Evolutionary conservation across 2,329 filamentous ascomycete genomes (phyloP).

Genomic region (Colletotrichum trifolii): DNA sequence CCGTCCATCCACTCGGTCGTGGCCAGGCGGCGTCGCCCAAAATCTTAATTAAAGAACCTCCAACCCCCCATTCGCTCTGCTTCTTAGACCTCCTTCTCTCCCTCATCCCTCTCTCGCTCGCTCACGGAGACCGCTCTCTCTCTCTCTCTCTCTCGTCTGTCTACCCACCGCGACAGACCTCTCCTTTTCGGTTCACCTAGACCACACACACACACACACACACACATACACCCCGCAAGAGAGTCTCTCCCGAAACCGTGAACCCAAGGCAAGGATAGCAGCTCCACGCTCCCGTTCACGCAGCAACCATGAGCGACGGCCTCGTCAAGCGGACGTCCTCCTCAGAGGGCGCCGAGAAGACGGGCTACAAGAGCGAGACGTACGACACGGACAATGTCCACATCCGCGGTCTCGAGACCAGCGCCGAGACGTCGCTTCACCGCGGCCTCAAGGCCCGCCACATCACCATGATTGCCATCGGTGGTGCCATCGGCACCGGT

Average conservation of each 20-base stretch:
- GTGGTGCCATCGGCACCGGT: slow-evolving; percentile 79
- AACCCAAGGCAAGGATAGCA: background rate
- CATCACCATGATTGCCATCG: slow-evolving; percentile 74
- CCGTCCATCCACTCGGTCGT: slow-evolving; percentile 9
- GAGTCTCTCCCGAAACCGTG: slow-evolving; percentile 15
- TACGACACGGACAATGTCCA: slow-evolving; percentile 46
- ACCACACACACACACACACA: background rate
- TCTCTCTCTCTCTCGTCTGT: background rate
- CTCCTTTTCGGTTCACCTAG: background rate
- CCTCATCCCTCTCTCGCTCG: slow-evolving; percentile 31
- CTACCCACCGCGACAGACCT: background rate
- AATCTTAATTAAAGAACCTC: slow-evolving; percentile 32
- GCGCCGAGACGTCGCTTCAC: slow-evolving; percentile 59
- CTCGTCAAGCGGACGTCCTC: slow-evolving; percentile 45
- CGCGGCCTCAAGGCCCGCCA: slow-evolving; percentile 66
- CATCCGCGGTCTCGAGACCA: slow-evolving; percentile 62
- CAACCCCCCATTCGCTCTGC: slow-evolving; percentile 3
- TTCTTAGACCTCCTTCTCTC: background rate
- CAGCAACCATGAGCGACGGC: slow-evolving; percentile 38
- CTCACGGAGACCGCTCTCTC: slow-evolving; percentile 29
- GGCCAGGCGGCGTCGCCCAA: slow-evolving; percentile 8
- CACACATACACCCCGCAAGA: background rate
- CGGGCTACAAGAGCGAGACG: slow-evolving; percentile 37
- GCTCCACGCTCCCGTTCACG: slow-evolving; percentile 1
- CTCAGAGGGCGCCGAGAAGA: slow-evolving; percentile 42